Evolutionary conservation across 768 basidiomycete species (phyloP), one percentile per base, ranked within the genome.

Genomic region (Leccinum broughii): DNA sequence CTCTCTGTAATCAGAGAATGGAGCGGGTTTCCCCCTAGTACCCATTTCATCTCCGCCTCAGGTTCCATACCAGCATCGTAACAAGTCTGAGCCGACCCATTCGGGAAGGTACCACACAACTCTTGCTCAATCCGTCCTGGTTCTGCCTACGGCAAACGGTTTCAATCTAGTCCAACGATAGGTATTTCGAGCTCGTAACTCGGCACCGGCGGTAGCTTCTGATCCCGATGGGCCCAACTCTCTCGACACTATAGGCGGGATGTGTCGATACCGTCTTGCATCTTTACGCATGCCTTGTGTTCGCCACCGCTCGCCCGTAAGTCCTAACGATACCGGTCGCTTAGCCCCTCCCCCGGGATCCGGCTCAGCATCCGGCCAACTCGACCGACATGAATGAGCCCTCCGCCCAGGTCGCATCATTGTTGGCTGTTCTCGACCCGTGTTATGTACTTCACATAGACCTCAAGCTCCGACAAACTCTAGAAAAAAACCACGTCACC

Each of bases 31-130:
- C 30, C 35, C 57, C 32, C 52, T 24, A 59, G 20, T 60, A 57
- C 41, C 55, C 55, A 35, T 51, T 75, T 75, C 74, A 75, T 75
- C 64, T 75, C 74, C 70, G 70, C 72, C 66, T 30, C 41, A 44
- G 41, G 32, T 56, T 60, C 55, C 58, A 54, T 51, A 49, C 22
- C 24, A 26, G 11, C 48, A 24, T 41, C 39, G 39, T 17, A 41
- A 17, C 15, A 14, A 44, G 4, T 20, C 44, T 20, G 4, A 46
- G 44, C n/a, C 44, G n/a, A 46, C 66, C 58, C 49, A 3, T 73
- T 68, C 55, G 22, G 71, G 68, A 63, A 69, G 56, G 58, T 17
- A 37, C 55, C 44, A 53, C 57, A 34, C 32, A 34, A 56, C 20
- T 41, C 10, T 54, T 68, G 30, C 71, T 66, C 15, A 54, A 65